Percentiles rank a stretch among this genome's conserved stretches.
These are phyloP conservation scores for Colletotrichum chrysophilum DNA, from an alignment of 2,329 filamentous ascomycete species.

Conservation along the genomic window DNA sequence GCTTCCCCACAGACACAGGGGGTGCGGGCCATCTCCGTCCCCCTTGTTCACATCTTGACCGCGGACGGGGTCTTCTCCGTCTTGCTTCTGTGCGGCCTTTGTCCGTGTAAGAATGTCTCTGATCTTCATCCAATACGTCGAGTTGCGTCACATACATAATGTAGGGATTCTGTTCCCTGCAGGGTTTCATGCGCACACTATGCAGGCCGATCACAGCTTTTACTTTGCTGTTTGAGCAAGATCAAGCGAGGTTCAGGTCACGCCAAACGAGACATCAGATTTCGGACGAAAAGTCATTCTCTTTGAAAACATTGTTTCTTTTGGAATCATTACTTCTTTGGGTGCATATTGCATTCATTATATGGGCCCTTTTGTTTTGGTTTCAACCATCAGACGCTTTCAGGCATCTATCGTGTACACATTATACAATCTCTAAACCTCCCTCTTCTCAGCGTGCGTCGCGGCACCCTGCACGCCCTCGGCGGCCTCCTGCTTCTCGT, in stretches of 20 bases:
- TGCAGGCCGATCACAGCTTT: not conserved
- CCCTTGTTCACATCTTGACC: not conserved
- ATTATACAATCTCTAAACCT: not conserved
- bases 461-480: conserved; percentile 34
- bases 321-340: not conserved
- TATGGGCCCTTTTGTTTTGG: conserved; percentile 1
- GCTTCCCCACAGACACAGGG: not conserved
- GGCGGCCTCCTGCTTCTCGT: conserved; percentile 48
- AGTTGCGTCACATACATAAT: not conserved
- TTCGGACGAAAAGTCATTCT: not conserved
- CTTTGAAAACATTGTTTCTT: not conserved
- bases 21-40: not conserved
- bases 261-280: not conserved
- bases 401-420: not conserved
- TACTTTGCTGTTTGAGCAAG: not conserved
- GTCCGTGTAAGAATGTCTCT: not conserved
- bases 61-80: not conserved
- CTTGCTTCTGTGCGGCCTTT: not conserved
- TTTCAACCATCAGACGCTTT: not conserved
- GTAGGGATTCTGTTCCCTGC: not conserved
- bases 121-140: not conserved
- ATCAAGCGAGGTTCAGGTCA: not conserved
- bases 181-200: not conserved
- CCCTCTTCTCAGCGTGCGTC: conserved; percentile 40
- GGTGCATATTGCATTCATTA: conserved; percentile 20